phyloP scores from a whole-genome alignment of 2,329 filamentous ascomycete genomes.

The Phaeophleospora eucalypticola region DNA sequence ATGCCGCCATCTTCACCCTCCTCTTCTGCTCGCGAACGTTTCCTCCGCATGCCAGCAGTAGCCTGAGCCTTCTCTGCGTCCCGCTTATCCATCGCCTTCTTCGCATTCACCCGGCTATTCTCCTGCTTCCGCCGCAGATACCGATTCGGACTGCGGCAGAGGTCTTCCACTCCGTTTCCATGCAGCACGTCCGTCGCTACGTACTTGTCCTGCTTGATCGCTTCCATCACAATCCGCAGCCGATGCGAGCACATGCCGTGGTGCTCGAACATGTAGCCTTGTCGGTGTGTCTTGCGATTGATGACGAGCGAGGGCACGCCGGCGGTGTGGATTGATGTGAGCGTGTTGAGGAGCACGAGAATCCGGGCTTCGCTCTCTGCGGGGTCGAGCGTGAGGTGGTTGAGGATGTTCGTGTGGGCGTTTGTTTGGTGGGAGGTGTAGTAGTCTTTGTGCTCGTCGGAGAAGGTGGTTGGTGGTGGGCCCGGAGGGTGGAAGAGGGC shows the following conservation, averaged over 20 bases:
- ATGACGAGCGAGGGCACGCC: conserved; percentile 9
- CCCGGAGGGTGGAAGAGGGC: conserved; percentile 3
- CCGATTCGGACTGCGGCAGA: conserved; percentile 7
- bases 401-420: conserved; percentile 3
- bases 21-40: too few species aligned
- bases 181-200: conserved; percentile 14
- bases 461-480: not conserved
- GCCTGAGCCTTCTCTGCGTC: not conserved
- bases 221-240: conserved; percentile 7
- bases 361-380: conserved; percentile 10
- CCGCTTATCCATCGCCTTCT: conserved; percentile 13
- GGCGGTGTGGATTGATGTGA: conserved; percentile 12
- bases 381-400: not conserved
- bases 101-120: conserved; percentile 16
- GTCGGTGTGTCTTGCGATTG: conserved; percentile 4
- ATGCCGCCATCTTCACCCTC: too few species aligned
- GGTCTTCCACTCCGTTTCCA: conserved; percentile 3
- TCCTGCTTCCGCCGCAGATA: conserved; percentile 15
- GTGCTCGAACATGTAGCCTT: conserved; percentile 10
- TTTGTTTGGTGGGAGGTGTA: conserved; percentile 11
- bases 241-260: conserved; percentile 11
- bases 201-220: conserved; percentile 13
- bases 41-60: too few species aligned
- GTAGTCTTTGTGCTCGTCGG: conserved; percentile 6
- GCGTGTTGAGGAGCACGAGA: conserved; percentile 11